phyloP scores from a whole-genome alignment of 441 rosid species.

The Corymbia calophylla region DNA sequence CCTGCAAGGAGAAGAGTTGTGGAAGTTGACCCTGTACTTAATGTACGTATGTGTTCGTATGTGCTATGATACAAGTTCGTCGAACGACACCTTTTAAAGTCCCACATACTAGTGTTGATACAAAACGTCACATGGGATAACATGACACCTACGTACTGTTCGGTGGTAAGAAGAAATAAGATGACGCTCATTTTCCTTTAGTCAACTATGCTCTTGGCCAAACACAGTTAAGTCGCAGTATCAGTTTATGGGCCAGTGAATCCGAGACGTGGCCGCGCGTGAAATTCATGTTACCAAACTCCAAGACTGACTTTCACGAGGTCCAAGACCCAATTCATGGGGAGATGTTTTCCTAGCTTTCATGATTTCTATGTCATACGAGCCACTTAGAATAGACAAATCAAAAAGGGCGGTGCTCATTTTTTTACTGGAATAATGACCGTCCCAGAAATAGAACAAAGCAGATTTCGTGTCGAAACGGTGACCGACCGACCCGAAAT shows the following conservation, averaged over 20 bases:
- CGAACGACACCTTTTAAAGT: neutral
- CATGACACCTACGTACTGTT: accelerated
- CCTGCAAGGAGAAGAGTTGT: neutral
- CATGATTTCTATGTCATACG: neutral
- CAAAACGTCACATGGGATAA: neutral
- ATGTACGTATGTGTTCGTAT: neutral
- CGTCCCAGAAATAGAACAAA: neutral
- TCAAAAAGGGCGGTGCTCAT: neutral
- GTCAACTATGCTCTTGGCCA: neutral
- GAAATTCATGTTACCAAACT: neutral
- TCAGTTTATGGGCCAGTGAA: neutral
- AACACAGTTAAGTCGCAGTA: neutral
- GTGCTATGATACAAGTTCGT: neutral
- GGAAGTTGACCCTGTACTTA: neutral
- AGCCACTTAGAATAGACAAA: neutral
- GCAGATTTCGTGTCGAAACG: neutral
- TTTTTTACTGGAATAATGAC: neutral
- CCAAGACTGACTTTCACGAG: neutral
- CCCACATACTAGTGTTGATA: neutral
- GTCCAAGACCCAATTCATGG: neutral
- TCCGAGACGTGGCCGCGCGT: neutral
- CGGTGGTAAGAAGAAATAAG: accelerated
- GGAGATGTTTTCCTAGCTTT: neutral
- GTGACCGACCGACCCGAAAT: neutral
- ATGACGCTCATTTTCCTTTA: no score